phyloP scores from a whole-genome alignment of 106 monocot genomes.

The Dioscorea zingiberensis region DNA sequence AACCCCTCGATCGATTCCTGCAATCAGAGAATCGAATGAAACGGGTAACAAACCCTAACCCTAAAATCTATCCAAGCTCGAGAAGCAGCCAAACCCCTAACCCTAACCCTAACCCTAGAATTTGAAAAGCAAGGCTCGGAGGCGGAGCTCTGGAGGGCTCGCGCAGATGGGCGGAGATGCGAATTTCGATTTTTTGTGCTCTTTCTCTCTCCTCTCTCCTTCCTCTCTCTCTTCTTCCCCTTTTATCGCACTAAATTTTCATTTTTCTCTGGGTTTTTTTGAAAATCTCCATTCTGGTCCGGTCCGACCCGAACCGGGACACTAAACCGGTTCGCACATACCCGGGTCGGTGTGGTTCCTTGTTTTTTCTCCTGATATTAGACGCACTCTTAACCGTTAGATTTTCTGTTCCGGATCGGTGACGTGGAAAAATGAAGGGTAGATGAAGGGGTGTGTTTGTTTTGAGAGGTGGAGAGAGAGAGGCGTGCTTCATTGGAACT shows the following conservation, averaged over 20 bases:
- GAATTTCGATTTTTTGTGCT: too few species aligned
- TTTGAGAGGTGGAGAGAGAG: neutral
- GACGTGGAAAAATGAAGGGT: conserved; percentile 40
- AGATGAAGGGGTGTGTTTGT: neutral
- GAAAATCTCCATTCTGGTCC: neutral
- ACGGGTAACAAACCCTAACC: neutral
- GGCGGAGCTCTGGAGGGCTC: conserved; percentile 1
- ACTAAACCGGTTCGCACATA: neutral
- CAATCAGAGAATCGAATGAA: neutral
- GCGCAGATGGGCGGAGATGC: neutral
- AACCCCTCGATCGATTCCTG: neutral
- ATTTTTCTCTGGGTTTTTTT: conserved; percentile 4
- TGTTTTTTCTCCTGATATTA: neutral
- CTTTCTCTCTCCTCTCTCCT: neutral
- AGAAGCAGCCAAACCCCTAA: neutral
- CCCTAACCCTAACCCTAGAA: neutral
- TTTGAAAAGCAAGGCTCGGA: neutral
- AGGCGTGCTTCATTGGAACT: neutral
- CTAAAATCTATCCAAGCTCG: neutral
- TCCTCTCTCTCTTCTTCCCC: too few species aligned
- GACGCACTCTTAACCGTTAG: conserved; percentile 10
- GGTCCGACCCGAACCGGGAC: conserved; percentile 2
- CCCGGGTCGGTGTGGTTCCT: neutral
- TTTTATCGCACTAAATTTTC: neutral
- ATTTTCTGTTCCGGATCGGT: conserved; percentile 35